Conservation (phyloP, 176 grass and related monocot species). For the Chloris gayana region DNA sequence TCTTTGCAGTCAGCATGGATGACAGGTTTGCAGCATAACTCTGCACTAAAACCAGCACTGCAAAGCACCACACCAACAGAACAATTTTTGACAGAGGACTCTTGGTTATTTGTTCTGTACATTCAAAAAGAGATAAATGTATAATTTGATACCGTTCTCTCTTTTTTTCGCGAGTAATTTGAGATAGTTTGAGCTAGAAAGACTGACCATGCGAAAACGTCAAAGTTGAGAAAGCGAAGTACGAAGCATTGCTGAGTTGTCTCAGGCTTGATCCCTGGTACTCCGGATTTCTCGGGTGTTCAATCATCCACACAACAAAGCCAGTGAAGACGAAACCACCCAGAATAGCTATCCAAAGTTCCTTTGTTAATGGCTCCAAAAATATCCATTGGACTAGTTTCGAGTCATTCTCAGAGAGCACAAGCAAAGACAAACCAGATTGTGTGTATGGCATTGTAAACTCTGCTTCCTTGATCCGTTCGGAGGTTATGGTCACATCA, state of each 20-base stretch:
- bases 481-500: constrained; percentile 52
- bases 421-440: constrained; percentile 67
- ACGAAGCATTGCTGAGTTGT: constrained; percentile 63
- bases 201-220: constrained; percentile 61
- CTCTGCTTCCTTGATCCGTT: constrained; percentile 49
- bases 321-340: constrained; percentile 61
- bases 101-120: constrained; percentile 48
- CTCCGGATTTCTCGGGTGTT: constrained; percentile 48
- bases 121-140: not conserved
- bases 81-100: constrained; percentile 57
- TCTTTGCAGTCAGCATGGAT: constrained; percentile 67
- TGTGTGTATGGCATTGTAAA: constrained; percentile 72
- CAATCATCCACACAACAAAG: constrained; percentile 70
- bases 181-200: constrained; percentile 6
- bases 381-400: constrained; percentile 65
- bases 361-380: constrained; percentile 52
- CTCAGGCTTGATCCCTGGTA: constrained; percentile 39
- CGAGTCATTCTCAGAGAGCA: constrained; percentile 32
- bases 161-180: too few relatives aligned
- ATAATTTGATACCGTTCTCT: too few relatives aligned
- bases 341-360: constrained; percentile 64
- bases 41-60: constrained; percentile 61
- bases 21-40: constrained; percentile 73
- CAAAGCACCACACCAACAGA: constrained; percentile 69
- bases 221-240: constrained; percentile 72